Evolutionary conservation across 1,284 basidiomycete species (phyloP).

Genomic region (Spongiforma sp.): DNA sequence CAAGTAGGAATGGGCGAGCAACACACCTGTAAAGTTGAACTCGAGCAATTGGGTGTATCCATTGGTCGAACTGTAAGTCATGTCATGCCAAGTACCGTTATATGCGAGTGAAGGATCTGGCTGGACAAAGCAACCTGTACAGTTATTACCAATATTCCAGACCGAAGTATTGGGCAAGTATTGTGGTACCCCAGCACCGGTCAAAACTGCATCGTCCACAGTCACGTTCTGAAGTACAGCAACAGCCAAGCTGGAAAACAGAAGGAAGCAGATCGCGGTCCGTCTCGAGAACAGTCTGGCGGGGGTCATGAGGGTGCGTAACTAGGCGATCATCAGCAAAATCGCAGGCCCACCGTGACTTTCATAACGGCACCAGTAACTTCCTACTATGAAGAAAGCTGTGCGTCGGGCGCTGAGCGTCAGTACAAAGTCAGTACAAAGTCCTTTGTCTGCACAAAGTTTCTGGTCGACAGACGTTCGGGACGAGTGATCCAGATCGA

Average conservation of each 20-base stretch:
- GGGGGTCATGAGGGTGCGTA: neutral
- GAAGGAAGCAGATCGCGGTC: neutral
- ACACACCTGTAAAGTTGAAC: neutral
- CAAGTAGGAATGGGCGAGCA: neutral
- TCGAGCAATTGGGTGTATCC: neutral
- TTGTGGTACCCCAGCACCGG: neutral
- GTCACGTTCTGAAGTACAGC: neutral
- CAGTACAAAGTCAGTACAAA: too few relatives aligned
- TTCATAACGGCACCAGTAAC: too few relatives aligned
- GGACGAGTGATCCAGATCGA: too few relatives aligned
- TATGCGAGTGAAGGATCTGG: neutral
- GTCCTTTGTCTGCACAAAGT: too few relatives aligned
- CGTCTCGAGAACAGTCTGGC: neutral
- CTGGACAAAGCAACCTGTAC: neutral
- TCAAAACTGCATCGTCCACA: neutral
- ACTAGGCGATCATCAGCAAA: too few relatives aligned
- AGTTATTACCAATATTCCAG: neutral
- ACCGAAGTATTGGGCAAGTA: neutral
- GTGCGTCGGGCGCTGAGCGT: too few relatives aligned
- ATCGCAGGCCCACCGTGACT: too few relatives aligned
- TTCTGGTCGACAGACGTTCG: too few relatives aligned
- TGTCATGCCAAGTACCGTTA: neutral
- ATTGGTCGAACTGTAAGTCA: neutral
- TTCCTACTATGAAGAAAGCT: too few relatives aligned
- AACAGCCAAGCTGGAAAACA: neutral